Evolutionary conservation across 2,329 filamentous ascomycete species (phyloP).

Genomic region (Arthrobotrys sphaeroides): DNA sequence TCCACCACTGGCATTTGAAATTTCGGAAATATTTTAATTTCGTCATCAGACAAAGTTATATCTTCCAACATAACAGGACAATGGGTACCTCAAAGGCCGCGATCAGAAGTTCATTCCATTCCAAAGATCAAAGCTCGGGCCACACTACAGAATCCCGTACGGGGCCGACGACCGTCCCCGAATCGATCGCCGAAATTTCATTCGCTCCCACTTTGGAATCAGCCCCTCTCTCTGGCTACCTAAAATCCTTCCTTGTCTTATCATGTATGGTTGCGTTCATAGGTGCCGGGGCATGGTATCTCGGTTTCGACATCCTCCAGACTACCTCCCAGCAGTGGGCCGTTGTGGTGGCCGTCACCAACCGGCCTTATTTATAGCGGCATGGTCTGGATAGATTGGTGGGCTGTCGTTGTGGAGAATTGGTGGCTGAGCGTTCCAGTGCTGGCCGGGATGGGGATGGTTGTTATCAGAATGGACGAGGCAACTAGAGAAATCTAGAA

Average conservation of each 20-base stretch:
- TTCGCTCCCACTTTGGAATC: conserved; percentile 12
- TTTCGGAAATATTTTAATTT: too few species aligned
- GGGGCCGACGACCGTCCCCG: not conserved
- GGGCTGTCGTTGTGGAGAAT: conserved; percentile 16
- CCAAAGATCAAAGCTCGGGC: not conserved
- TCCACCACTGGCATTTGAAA: too few species aligned
- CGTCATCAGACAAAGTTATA: not conserved
- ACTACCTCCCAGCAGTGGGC: not conserved
- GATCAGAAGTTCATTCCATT: not conserved
- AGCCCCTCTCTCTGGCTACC: not conserved
- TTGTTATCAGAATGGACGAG: conserved; percentile 8
- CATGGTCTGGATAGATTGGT: conserved; percentile 32
- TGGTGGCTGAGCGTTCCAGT: conserved; percentile 34
- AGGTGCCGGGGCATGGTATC: not conserved
- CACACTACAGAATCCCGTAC: not conserved
- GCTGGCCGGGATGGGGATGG: not conserved
- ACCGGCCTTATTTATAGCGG: conserved; percentile 20
- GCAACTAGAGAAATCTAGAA: not conserved
- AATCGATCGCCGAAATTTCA: conserved; percentile 1
- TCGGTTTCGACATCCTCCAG: conserved; percentile 15
- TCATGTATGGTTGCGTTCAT: not conserved
- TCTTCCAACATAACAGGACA: not conserved
- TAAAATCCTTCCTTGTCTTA: conserved; percentile 17
- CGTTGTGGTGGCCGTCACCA: not conserved
- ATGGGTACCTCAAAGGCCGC: not conserved